Evolutionary conservation across 805 yeast species (phyloP).

Genomic region (Pichia paraexigua): DNA sequence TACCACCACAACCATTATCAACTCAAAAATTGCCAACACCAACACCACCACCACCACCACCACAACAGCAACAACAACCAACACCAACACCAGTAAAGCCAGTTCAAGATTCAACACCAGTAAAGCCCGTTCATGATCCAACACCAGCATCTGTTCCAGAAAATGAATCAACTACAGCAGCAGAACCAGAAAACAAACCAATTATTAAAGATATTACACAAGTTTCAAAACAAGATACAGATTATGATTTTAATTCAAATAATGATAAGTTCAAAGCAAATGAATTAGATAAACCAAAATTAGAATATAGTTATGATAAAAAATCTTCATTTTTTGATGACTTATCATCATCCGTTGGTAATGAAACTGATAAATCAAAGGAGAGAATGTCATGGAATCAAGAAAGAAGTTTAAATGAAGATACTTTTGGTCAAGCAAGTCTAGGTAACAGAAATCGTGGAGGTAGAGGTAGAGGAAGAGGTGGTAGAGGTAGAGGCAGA

Average conservation of each 20-base stretch:
- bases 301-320: slow-evolving; percentile 52
- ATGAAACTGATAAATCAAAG: slow-evolving; percentile 25
- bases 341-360: slow-evolving; percentile 60
- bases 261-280: slow-evolving; percentile 62
- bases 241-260: slow-evolving; percentile 69
- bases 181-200: slow-evolving; percentile 5
- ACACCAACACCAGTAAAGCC: neutral
- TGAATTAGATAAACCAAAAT: slow-evolving; percentile 20
- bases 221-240: slow-evolving; percentile 21
- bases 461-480: slow-evolving; percentile 44
- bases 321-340: slow-evolving; percentile 83
- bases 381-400: slow-evolving; percentile 56
- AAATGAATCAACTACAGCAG: neutral
- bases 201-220: neutral
- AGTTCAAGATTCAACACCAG: slow-evolving; percentile 5
- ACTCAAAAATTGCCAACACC: slow-evolving; percentile 10
- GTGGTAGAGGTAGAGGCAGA: slow-evolving; percentile 23
- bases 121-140: neutral
- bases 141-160: neutral
- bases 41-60: slow-evolving; percentile 12
- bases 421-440: slow-evolving; percentile 71
- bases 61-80: slow-evolving; percentile 8
- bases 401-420: slow-evolving; percentile 65
- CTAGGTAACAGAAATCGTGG: slow-evolving; percentile 9
- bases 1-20: slow-evolving; percentile 7